A percentile compares a stretch with the other conserved stretches of the same genome.
Evolutionary conservation across 257 asterid genomes (phyloP).

Genomic region (Solanum verrucosum): DNA sequence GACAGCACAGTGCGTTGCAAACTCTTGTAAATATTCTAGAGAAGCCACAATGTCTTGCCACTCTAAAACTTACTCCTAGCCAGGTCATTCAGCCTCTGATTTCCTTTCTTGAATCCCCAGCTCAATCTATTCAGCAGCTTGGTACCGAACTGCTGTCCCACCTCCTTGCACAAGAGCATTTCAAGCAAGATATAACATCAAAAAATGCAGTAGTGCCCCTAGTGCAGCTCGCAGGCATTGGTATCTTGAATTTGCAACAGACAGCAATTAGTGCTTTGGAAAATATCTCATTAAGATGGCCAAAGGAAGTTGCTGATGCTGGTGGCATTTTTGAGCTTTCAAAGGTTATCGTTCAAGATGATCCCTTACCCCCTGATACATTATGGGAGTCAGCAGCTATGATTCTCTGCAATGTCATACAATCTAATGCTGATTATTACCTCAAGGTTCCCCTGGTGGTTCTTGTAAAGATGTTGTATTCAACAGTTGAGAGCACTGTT

Average conservation of each 20-base stretch:
- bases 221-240: slow-evolving; percentile 73
- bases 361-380: slow-evolving; percentile 59
- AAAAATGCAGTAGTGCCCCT: slow-evolving; percentile 70
- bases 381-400: slow-evolving; percentile 75
- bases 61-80: slow-evolving; percentile 62
- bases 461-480: slow-evolving; percentile 67
- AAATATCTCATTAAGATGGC: slow-evolving; percentile 69
- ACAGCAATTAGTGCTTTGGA: slow-evolving; percentile 76
- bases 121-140: slow-evolving; percentile 83
- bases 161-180: slow-evolving; percentile 75
- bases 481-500: slow-evolving; percentile 36
- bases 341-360: slow-evolving; percentile 66
- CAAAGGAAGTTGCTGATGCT: slow-evolving; percentile 74
- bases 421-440: slow-evolving; percentile 42
- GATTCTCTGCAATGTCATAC: slow-evolving; percentile 59
- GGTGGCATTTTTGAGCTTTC: slow-evolving; percentile 79
- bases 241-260: slow-evolving; percentile 60
- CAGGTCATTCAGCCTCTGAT: slow-evolving; percentile 71
- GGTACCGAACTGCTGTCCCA: slow-evolving; percentile 74
- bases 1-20: slow-evolving; percentile 89
- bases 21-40: slow-evolving; percentile 81
- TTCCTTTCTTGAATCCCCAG: slow-evolving; percentile 66
- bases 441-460: slow-evolving; percentile 53
- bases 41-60: slow-evolving; percentile 68
- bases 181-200: slow-evolving; percentile 69